These are phyloP conservation scores for Trypanosoma congolense DNA, from an alignment of 208 protist species.

Conservation along the genomic window DNA sequence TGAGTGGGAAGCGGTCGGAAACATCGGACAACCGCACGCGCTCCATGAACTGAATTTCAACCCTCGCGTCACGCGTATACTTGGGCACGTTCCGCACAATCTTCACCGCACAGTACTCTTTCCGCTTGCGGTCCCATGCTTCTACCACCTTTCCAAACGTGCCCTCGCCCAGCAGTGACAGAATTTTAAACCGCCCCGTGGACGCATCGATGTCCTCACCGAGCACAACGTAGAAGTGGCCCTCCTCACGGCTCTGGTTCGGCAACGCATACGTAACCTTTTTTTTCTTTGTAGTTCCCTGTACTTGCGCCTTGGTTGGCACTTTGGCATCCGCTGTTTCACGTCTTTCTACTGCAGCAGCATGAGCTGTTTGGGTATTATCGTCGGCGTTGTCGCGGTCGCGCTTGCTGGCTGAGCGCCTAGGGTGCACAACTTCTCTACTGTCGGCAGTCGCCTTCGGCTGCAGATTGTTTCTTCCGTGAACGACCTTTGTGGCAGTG, in stretches of 20 bases:
- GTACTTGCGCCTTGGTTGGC: not conserved
- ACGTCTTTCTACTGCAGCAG: constrained; percentile 56
- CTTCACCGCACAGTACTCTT: constrained; percentile 86
- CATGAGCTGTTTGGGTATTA: constrained; percentile 54
- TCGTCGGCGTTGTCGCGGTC: constrained; percentile 55
- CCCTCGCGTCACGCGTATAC: constrained; percentile 85
- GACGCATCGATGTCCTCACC: constrained; percentile 87
- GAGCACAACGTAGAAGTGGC: constrained; percentile 88
- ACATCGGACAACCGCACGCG: constrained; percentile 59
- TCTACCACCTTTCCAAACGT: constrained; percentile 89
- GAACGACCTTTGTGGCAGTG: no score
- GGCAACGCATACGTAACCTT: constrained; percentile 83
- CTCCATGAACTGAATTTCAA: constrained; percentile 88
- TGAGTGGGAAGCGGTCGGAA: constrained; percentile 62
- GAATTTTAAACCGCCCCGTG: constrained; percentile 84
- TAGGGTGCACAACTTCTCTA: constrained; percentile 1
- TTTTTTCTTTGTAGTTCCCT: constrained; percentile 46
- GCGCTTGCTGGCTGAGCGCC: constrained; percentile 79
- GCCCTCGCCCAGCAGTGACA: constrained; percentile 83
- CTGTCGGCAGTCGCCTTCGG: not conserved
- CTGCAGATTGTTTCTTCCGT: no score
- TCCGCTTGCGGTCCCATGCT: constrained; percentile 82
- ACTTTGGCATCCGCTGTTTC: constrained; percentile 51
- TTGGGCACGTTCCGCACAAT: constrained; percentile 81
- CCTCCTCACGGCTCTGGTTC: constrained; percentile 84